Evolutionary conservation across 208 protist species (phyloP).

Genomic region (Trypanosomatidae sp.): DNA sequence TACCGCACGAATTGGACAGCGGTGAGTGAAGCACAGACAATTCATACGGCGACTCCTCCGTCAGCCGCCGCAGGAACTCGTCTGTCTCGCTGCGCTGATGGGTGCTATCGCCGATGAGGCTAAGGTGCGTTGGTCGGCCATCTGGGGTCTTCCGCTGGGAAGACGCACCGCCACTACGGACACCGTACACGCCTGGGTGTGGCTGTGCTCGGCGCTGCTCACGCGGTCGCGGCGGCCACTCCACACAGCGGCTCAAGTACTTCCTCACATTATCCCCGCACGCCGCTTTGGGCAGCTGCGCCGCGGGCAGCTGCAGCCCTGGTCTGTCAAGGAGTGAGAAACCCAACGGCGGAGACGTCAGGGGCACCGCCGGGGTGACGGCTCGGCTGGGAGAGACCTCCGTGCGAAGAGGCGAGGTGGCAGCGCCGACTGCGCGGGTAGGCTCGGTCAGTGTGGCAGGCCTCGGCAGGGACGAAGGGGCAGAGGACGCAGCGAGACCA

Average conservation of each 20-base stretch:
- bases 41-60: slow-evolving; percentile 28
- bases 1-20: not conserved
- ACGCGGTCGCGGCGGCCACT: slow-evolving; percentile 34
- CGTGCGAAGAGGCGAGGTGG: slow-evolving; percentile 3
- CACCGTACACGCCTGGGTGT: not conserved
- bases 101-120: not conserved
- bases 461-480: not conserved
- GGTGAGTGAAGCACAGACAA: slow-evolving; percentile 16
- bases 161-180: not conserved
- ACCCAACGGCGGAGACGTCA: slow-evolving; percentile 6
- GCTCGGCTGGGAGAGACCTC: not conserved
- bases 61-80: slow-evolving; percentile 27
- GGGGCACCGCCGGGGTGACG: not conserved
- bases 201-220: not conserved
- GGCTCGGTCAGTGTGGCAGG: not conserved
- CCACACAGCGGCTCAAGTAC: slow-evolving; percentile 44
- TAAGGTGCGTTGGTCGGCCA: not conserved
- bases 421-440: not conserved
- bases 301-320: slow-evolving; percentile 1
- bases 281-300: slow-evolving; percentile 14
- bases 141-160: not conserved
- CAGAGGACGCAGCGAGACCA: slow-evolving; percentile 1
- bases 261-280: slow-evolving; percentile 38
- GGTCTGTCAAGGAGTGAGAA: slow-evolving; percentile 3
- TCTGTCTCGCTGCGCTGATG: slow-evolving; percentile 13